Percentiles rank a stretch among this genome's conserved stretches.
Evolutionary conservation across 768 basidiomycete species (phyloP).

Genomic region (Kwoniella sp.): DNA sequence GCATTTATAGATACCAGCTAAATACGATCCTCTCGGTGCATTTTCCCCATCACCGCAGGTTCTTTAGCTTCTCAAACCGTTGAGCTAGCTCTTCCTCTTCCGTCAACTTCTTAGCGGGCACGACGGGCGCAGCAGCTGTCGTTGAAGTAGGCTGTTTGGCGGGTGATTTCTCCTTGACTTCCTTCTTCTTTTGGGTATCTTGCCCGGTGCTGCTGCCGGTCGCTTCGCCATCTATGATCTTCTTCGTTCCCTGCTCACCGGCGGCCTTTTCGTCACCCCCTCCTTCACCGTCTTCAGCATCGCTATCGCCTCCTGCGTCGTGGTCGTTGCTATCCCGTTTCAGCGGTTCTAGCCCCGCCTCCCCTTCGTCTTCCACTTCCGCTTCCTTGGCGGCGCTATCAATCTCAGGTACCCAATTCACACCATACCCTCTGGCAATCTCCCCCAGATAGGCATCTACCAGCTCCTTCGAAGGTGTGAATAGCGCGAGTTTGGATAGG

Average conservation of each 20-base stretch:
- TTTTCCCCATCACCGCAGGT: constrained; percentile 60
- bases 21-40: background rate
- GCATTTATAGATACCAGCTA: constrained; percentile 6
- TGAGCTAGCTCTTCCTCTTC: constrained; percentile 66
- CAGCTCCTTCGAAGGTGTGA: constrained; percentile 71
- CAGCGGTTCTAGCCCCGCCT: constrained; percentile 10
- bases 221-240: constrained; percentile 23
- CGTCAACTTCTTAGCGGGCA: constrained; percentile 31
- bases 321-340: constrained; percentile 51
- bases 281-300: constrained; percentile 36
- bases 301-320: constrained; percentile 22
- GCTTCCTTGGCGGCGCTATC: constrained; percentile 16
- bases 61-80: constrained; percentile 86
- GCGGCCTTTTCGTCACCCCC: constrained; percentile 1
- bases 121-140: constrained; percentile 4
- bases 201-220: background rate
- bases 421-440: constrained; percentile 83
- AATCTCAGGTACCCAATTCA: constrained; percentile 65
- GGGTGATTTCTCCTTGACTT: constrained; percentile 26
- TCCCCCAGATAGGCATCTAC: constrained; percentile 87
- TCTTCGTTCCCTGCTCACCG: background rate
- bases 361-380: constrained; percentile 42
- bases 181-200: background rate
- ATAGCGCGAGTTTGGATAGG: constrained; percentile 69
- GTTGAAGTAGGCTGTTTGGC: constrained; percentile 24